These are phyloP conservation scores for Trichoderma pleuroti DNA, from an alignment of 2,329 filamentous ascomycete species.

Conservation along the genomic window DNA sequence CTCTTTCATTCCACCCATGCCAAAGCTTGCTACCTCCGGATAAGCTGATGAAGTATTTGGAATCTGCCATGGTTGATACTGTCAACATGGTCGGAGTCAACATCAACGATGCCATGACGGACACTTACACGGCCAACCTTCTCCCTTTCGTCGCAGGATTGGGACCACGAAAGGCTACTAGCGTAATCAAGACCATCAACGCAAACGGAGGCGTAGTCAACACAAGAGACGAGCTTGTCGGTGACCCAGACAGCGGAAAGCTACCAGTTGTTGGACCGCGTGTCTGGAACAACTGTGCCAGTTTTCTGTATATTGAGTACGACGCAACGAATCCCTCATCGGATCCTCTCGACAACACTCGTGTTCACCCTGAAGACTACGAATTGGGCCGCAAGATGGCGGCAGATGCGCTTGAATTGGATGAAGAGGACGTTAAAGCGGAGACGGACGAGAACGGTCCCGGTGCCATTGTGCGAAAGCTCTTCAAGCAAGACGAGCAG, in stretches of 20 bases:
- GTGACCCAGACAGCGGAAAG: constrained; percentile 76
- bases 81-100: constrained; percentile 96
- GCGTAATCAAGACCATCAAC: constrained; percentile 71
- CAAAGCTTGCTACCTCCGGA: constrained; percentile 87
- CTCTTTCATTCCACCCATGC: constrained; percentile 82
- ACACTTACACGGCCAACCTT: constrained; percentile 79
- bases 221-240: constrained; percentile 82
- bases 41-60: constrained; percentile 78
- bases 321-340: constrained; percentile 77
- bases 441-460: constrained; percentile 87
- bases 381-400: constrained; percentile 98
- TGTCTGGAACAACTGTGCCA: constrained; percentile 96
- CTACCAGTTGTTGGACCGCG: constrained; percentile 78
- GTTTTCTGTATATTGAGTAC: constrained; percentile 87
- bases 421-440: constrained; percentile 96
- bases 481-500: constrained; percentile 91
- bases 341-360: constrained; percentile 93
- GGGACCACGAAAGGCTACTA: constrained; percentile 87
- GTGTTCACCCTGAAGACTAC: constrained; percentile 97
- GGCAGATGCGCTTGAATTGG: constrained; percentile 90
- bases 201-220: constrained; percentile 83
- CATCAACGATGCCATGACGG: constrained; percentile 83
- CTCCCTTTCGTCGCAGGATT: constrained; percentile 89
- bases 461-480: constrained; percentile 85
- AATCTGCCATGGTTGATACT: constrained; percentile 98